phyloP scores from a whole-genome alignment of 2,329 filamentous ascomycete genomes.

The Didymella pomorum region DNA sequence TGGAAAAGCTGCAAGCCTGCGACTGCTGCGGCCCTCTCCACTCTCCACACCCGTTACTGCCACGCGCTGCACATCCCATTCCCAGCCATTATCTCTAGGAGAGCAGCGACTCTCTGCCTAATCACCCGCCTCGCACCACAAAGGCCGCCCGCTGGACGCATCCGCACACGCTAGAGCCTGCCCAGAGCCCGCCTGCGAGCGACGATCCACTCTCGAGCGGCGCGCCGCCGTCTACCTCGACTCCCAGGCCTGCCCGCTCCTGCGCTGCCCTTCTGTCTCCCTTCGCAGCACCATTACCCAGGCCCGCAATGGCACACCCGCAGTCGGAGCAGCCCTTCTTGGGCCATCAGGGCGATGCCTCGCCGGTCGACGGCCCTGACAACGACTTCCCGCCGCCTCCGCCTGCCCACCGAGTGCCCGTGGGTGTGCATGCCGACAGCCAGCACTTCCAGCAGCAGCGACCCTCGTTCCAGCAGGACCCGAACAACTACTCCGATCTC shows the following conservation, averaged over 20 bases:
- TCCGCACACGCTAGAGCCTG: conserved; percentile 11
- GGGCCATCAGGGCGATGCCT: conserved; percentile 28
- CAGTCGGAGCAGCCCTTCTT: conserved; percentile 30
- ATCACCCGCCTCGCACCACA: neutral
- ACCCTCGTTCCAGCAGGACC: conserved; percentile 32
- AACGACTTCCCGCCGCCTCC: conserved; percentile 46
- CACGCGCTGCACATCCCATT: neutral
- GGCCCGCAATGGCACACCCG: conserved; percentile 10
- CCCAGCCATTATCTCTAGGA: neutral
- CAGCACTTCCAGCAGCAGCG: conserved; percentile 29
- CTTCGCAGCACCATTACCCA: neutral
- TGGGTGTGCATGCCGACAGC: conserved; percentile 38
- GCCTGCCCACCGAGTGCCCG: conserved; percentile 43
- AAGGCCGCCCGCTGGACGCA: conserved; percentile 3
- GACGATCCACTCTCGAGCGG: conserved; percentile 16
- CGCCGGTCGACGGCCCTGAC: conserved; percentile 33
- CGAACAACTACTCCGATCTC: conserved; percentile 47
- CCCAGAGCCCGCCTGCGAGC: conserved; percentile 4
- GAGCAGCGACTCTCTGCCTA: neutral
- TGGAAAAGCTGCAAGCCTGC: conserved; percentile 15
- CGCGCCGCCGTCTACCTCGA: conserved; percentile 13
- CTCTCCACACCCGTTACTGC: conserved; percentile 4
- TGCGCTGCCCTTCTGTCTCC: neutral
- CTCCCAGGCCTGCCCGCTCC: neutral
- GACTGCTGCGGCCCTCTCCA: conserved; percentile 9